phyloP scores from a whole-genome alignment of 768 basidiomycete genomes.

The Hygrocybe coccinea region DNA sequence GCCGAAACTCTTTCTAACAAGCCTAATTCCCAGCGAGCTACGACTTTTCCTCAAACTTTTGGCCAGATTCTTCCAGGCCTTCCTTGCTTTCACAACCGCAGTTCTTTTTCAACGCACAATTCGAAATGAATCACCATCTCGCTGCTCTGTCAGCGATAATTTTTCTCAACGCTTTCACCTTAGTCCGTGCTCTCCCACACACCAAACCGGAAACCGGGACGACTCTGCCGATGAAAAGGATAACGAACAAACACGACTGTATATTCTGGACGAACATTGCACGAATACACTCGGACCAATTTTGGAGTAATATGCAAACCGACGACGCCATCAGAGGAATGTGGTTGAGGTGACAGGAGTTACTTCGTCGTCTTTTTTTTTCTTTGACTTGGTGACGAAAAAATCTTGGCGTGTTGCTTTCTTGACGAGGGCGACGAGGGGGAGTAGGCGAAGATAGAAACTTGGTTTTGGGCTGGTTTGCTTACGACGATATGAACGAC shows the following conservation, averaged over 20 bases:
- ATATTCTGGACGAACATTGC: slow-evolving; percentile 12
- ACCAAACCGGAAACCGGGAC: background rate
- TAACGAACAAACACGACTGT: slow-evolving; percentile 7
- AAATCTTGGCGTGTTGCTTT: background rate
- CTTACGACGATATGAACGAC: too few species aligned
- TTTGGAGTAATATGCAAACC: background rate
- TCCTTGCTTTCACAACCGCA: background rate
- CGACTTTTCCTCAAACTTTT: background rate
- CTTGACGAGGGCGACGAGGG: background rate
- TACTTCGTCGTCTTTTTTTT: too few species aligned
- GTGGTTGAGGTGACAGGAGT: background rate
- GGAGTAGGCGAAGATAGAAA: too few species aligned
- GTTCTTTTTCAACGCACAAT: background rate
- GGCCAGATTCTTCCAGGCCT: background rate
- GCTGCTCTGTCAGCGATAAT: slow-evolving; percentile 9
- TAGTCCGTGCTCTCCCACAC: slow-evolving; percentile 1
- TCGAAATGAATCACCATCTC: background rate
- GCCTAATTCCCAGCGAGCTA: slow-evolving; percentile 32
- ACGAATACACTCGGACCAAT: background rate
- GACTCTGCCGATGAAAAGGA: slow-evolving; percentile 4
- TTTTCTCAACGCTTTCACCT: slow-evolving; percentile 26
- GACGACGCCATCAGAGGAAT: slow-evolving; percentile 5
- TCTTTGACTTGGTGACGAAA: background rate
- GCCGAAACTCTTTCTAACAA: slow-evolving; percentile 25
- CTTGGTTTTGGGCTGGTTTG: too few species aligned